Base-by-base conservation (phyloP, 2,329 filamentous ascomycete species). In the Paraconiothyrium brasiliense region DNA sequence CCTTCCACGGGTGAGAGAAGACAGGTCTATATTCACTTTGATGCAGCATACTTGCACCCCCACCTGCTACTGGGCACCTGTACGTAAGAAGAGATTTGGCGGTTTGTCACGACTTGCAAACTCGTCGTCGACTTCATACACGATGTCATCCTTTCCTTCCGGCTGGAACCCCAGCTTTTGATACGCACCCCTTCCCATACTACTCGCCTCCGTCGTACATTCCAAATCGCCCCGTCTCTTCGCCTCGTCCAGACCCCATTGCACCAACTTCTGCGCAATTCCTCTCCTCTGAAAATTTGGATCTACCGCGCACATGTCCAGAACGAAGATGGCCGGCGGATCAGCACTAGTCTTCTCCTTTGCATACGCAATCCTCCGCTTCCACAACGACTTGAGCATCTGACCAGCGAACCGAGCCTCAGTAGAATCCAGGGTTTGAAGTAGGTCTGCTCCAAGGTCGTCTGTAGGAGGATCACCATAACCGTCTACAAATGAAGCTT, bases 251-350 rank as follows among this genome's bases (percentile, higher is more conserved):
- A 79, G 63, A 0, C 76, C 76, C 57, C 64, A 72, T 57, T 76
- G 67, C 0, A 77, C 75, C 43, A 78, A 63, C 63, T 74, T 78
- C 8, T 64, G 67, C 10, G 76, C 76, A 60, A 79, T 73, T 8
- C 76, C 79, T 30, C 75, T 71, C 11, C 85, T 77, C 68, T 88
- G 86, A 58, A 83, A 86, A 0, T 69, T 75, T 0, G 86, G 86
- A 61, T 87, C 80, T 5, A 87, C 85, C 16, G 76, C 82, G 58
- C 74, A 76, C 20, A 76, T 63, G 39, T 76, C 74, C 47, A 89
- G 76, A 1, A 81, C 80, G 69, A 87, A 81, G 2, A 84, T 76
- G 0, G 85, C 81, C 0, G 85, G 84, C 3, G 76, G 78, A 3
- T 69, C 65, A 14, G 70, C 57, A 4, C 48, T 65, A 24, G 79